phyloP scores from a whole-genome alignment of 495 filamentous ascomycete genomes.

The Amorphotheca resinae region DNA sequence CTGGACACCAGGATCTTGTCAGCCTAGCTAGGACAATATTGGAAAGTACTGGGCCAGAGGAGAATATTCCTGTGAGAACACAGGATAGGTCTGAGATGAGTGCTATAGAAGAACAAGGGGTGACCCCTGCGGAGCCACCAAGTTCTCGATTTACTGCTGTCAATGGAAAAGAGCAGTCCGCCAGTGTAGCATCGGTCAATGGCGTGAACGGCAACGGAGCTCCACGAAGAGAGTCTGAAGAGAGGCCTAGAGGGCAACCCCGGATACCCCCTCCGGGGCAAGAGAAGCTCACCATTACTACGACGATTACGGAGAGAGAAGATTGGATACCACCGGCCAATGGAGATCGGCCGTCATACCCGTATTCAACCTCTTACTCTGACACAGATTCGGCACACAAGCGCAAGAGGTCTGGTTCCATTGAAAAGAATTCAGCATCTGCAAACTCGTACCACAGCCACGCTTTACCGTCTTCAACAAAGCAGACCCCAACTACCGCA shows the following conservation, averaged over 20 bases:
- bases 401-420: conserved; percentile 39
- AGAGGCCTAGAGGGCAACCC: conserved; percentile 17
- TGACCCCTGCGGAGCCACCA: conserved; percentile 11
- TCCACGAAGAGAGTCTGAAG: conserved; percentile 15
- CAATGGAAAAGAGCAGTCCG: conserved; percentile 16
- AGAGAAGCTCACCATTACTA: conserved; percentile 21
- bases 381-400: conserved; percentile 35
- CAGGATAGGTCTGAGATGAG: conserved; percentile 4
- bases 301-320: conserved; percentile 17
- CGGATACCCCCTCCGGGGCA: conserved; percentile 20
- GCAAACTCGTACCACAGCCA: conserved; percentile 24
- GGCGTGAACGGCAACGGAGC: conserved; percentile 6
- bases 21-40: conserved; percentile 9
- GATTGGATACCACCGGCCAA: conserved; percentile 17
- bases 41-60: neutral
- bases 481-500: conserved; percentile 24
- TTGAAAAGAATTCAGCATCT: conserved; percentile 24
- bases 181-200: neutral
- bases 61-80: neutral
- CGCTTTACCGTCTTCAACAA: conserved; percentile 23
- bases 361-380: conserved; percentile 22
- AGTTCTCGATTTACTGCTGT: conserved; percentile 21
- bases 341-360: conserved; percentile 13
- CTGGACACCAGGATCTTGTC: conserved; percentile 9
- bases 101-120: conserved; percentile 3